Base-by-base conservation (phyloP, 2,329 filamentous ascomycete genomes). In the Decorospora gaudefroyi region DNA sequence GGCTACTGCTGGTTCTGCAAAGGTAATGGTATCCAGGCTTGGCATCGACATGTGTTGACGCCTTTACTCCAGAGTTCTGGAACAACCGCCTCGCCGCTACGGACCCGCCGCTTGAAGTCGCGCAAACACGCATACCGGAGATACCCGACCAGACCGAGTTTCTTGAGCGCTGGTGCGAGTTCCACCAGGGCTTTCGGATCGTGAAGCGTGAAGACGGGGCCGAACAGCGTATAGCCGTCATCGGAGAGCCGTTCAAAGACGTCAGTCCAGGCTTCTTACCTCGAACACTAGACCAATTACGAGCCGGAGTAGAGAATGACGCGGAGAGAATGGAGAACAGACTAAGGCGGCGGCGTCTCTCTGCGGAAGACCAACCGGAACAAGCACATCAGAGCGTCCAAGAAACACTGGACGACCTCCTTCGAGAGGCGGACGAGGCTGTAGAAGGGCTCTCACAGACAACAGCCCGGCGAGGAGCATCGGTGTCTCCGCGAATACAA, bases 1-100 rank as follows among this genome's bases (percentile, higher is more conserved):
- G 63, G 72, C 42, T 78, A 78, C 46, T 78, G 76, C 51, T 78
- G 75, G 75, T 76, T 73, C 51, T 78, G 76, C 49, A 74, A 75
- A 61, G 69, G 71, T 69, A 16, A n/a, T n/a, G n/a, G n/a, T n/a
- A n/a, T n/a, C n/a, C n/a, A n/a, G n/a, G n/a, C n/a, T n/a, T n/a
- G n/a, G n/a, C n/a, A n/a, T n/a, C n/a, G n/a, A n/a, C n/a, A n/a
- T n/a, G n/a, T n/a, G n/a, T n/a, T n/a, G n/a, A n/a, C n/a, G n/a
- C n/a, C n/a, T n/a, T 21, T 4, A 3, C 9, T 12, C 10, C 42
- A 74, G 74, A 75, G 33, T 78, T 77, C 59, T 78, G 76, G 76
- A 69, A 66, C 36, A 74, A 76, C 39, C 55, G 76, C 12, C 65
- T 77, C 12, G 64, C 65, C 6, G 69, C 67, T 4, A 72, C 72